phyloP scores from a whole-genome alignment of 2,329 filamentous ascomycete species.

The Colletotrichum sp. region DNA sequence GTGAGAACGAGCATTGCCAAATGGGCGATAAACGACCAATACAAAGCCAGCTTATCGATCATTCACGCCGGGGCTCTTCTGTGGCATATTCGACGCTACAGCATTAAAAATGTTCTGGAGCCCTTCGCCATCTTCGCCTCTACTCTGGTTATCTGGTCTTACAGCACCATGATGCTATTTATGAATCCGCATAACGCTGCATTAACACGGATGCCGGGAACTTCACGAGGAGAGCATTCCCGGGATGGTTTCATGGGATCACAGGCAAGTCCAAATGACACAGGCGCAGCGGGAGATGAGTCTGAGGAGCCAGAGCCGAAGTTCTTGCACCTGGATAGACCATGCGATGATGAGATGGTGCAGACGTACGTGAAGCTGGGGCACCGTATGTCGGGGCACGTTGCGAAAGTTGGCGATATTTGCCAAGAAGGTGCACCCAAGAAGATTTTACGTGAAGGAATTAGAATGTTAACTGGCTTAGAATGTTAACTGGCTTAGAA shows the following conservation, averaged over 20 bases:
- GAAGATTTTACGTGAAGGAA: constrained; percentile 25
- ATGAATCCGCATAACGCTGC: not conserved
- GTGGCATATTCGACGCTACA: constrained; percentile 51
- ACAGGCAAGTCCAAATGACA: not conserved
- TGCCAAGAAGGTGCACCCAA: constrained; percentile 25
- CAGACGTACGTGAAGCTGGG: constrained; percentile 59
- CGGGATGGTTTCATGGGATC: not conserved
- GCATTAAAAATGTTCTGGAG: constrained; percentile 43
- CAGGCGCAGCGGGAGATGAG: not conserved
- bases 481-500: not conserved
- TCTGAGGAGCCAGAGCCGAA: constrained; percentile 28
- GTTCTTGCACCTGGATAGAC: constrained; percentile 58
- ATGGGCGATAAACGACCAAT: constrained; percentile 34
- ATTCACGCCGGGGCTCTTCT: constrained; percentile 49
- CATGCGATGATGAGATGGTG: constrained; percentile 62
- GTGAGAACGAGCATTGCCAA: constrained; percentile 1
- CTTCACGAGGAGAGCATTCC: not conserved
- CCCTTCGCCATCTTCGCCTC: constrained; percentile 41
- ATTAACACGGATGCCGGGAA: not conserved
- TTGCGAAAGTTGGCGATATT: constrained; percentile 58
- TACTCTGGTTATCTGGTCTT: constrained; percentile 44
- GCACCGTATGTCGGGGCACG: constrained; percentile 49
- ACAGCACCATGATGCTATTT: constrained; percentile 27
- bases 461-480: not conserved
- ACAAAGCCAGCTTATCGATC: constrained; percentile 48